Evolutionary conservation across 345 rosid species (phyloP).

Genomic region (Aquilaria sinensis): DNA sequence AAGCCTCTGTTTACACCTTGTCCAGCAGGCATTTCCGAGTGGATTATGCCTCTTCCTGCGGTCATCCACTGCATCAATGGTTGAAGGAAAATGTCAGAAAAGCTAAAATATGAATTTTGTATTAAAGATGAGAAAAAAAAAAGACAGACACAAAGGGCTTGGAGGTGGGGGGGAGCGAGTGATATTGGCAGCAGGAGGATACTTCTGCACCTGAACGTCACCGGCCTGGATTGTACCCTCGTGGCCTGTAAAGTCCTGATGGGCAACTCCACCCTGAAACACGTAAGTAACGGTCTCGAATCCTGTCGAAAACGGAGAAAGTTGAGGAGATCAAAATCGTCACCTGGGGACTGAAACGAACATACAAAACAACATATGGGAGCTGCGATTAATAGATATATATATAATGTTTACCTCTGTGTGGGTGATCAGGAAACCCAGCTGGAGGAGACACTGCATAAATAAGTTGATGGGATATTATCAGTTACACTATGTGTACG

Average conservation of each 20-base stretch:
- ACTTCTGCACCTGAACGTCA: slow-evolving; percentile 66
- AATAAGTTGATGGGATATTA: not conserved
- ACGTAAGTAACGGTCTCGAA: slow-evolving; percentile 91
- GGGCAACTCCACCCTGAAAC: slow-evolving; percentile 74
- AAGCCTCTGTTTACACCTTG: slow-evolving; percentile 60
- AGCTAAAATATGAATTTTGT: not conserved
- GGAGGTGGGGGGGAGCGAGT: too few species aligned
- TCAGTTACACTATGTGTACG: too few species aligned
- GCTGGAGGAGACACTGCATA: slow-evolving; percentile 79
- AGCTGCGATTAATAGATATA: not conserved
- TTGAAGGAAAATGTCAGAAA: not conserved
- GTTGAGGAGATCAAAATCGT: too few species aligned
- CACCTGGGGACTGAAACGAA: slow-evolving; percentile 5
- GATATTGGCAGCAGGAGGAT: too few species aligned
- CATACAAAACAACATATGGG: not conserved
- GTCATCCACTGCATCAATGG: slow-evolving; percentile 70
- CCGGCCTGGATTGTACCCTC: slow-evolving; percentile 69
- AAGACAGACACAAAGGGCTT: not conserved
- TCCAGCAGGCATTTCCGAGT: slow-evolving; percentile 91
- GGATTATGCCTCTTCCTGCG: slow-evolving; percentile 93
- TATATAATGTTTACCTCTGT: slow-evolving; percentile 46
- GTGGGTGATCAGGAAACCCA: slow-evolving; percentile 98
- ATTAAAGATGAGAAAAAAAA: not conserved
- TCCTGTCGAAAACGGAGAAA: slow-evolving; percentile 29
- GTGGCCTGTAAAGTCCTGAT: slow-evolving; percentile 78